Conservation (phyloP, 1,139 yeast species). For the Starmera stellimalicola region DNA sequence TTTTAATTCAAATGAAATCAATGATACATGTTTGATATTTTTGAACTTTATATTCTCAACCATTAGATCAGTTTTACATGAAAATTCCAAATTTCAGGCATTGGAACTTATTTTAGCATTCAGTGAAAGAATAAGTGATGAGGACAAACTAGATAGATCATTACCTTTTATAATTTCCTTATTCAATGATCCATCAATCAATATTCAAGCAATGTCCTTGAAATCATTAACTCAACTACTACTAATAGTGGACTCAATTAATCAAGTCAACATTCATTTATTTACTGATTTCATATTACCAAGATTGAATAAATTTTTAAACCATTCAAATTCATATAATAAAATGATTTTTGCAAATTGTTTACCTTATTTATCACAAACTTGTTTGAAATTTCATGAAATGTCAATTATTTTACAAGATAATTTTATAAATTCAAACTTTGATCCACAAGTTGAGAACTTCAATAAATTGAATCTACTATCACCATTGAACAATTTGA, state of each 20-base stretch:
- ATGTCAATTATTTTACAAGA: conserved; percentile 50
- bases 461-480: conserved; percentile 14
- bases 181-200: conserved; percentile 41
- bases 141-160: conserved; percentile 75
- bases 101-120: conserved; percentile 70
- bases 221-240: conserved; percentile 52
- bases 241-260: conserved; percentile 53
- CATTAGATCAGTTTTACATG: conserved; percentile 53
- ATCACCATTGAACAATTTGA: conserved; percentile 23
- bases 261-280: conserved; percentile 65
- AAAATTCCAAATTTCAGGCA: conserved; percentile 57
- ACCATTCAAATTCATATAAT: conserved; percentile 34
- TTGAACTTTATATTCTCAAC: conserved; percentile 57
- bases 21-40: conserved; percentile 52
- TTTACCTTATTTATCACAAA: conserved; percentile 57
- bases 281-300: conserved; percentile 83
- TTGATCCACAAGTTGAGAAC: conserved; percentile 34
- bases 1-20: conserved; percentile 16
- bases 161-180: conserved; percentile 65
- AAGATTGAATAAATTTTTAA: conserved; percentile 40
- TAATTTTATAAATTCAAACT: conserved; percentile 22
- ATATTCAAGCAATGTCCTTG: conserved; percentile 56
- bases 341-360: conserved; percentile 64
- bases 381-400: conserved; percentile 56
- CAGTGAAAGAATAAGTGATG: conserved; percentile 72